Conservation (phyloP, 2,329 filamentous ascomycete genomes). For the Xylariaceae sp. region DNA sequence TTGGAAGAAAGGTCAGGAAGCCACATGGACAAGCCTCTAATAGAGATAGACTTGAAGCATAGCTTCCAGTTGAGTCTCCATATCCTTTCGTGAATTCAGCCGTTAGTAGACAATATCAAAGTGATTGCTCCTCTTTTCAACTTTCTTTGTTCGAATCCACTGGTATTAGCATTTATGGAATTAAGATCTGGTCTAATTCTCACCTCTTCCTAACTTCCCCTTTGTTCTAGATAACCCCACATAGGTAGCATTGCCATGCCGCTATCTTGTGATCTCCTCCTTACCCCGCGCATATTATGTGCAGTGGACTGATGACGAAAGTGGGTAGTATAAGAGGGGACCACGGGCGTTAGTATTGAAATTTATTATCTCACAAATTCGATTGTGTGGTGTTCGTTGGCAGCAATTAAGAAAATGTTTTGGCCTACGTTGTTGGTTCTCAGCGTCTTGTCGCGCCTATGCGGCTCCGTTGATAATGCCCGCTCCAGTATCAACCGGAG, state of each 20-base stretch:
- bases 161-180: background rate
- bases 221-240: slow-evolving; percentile 15
- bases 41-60: too few relatives aligned
- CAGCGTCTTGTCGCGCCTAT: background rate
- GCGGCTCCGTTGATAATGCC: background rate
- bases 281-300: slow-evolving; percentile 18
- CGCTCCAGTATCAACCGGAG: background rate
- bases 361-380: background rate
- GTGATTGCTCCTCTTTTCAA: too few relatives aligned
- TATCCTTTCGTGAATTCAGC: too few relatives aligned
- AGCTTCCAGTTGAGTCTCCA: too few relatives aligned
- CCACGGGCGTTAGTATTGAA: background rate
- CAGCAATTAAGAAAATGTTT: slow-evolving; percentile 1
- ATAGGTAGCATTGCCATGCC: slow-evolving; percentile 11
- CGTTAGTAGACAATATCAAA: too few relatives aligned
- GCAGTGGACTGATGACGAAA: background rate
- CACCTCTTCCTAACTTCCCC: too few relatives aligned
- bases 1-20: too few relatives aligned
- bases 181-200: background rate
- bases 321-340: background rate
- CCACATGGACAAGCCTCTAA: too few relatives aligned
- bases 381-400: background rate
- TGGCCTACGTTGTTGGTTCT: slow-evolving; percentile 8
- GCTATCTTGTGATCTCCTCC: slow-evolving; percentile 8
- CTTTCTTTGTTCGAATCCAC: too few relatives aligned